Evolutionary conservation across 805 yeast genomes (phyloP).

Genomic region (Tetrapisispora taiwanensis): DNA sequence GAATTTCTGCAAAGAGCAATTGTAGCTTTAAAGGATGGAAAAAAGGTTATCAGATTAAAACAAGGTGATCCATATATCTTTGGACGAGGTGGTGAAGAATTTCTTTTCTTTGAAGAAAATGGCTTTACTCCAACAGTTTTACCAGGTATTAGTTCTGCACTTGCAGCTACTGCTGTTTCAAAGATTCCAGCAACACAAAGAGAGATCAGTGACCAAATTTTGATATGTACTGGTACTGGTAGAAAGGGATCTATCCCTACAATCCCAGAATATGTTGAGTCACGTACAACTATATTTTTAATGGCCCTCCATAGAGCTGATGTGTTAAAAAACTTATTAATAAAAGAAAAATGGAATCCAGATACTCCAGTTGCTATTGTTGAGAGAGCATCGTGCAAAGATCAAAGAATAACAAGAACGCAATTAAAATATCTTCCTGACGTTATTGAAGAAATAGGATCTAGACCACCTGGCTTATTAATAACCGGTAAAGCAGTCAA

Average conservation of each 20-base stretch:
- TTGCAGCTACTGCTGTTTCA: constrained; percentile 77
- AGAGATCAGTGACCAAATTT: constrained; percentile 83
- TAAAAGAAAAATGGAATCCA: constrained; percentile 54
- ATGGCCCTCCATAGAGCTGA: constrained; percentile 78
- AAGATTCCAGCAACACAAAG: constrained; percentile 87
- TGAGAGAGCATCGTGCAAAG: constrained; percentile 89
- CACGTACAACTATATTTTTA: constrained; percentile 76
- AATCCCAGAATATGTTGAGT: constrained; percentile 59
- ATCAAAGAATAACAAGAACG: constrained; percentile 77
- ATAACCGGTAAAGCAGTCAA: constrained; percentile 74
- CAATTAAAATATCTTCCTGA: constrained; percentile 53
- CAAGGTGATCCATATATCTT: constrained; percentile 96
- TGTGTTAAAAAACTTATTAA: constrained; percentile 41
- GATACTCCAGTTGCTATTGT: constrained; percentile 73
- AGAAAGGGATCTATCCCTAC: constrained; percentile 73
- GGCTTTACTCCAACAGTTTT: constrained; percentile 67
- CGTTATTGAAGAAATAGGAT: constrained; percentile 68
- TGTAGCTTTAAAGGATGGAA: constrained; percentile 50
- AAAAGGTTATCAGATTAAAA: constrained; percentile 76
- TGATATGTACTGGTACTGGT: constrained; percentile 92
- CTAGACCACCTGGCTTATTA: constrained; percentile 86
- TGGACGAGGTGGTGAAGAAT: constrained; percentile 96
- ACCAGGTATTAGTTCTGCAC: constrained; percentile 84
- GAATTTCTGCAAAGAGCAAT: constrained; percentile 71
- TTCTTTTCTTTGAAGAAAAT: constrained; percentile 48